Percentiles rank a stretch among this genome's conserved stretches.
phyloP scores from a whole-genome alignment of 768 basidiomycete species.

The Lactarius vividus region DNA sequence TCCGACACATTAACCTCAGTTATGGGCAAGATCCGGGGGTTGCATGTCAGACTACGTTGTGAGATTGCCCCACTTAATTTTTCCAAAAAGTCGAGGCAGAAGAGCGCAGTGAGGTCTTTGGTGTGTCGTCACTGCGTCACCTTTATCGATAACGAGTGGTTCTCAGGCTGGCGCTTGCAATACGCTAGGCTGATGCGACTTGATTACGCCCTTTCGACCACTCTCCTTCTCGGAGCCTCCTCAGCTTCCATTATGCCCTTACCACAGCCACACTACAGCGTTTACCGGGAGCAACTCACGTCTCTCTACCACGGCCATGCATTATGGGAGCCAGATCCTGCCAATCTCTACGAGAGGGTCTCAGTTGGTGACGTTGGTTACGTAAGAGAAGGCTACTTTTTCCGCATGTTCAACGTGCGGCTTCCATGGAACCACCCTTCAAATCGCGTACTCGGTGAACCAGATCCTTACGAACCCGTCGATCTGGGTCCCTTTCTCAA shows the following conservation, averaged over 20 bases:
- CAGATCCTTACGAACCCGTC: constrained; percentile 1
- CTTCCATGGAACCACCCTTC: constrained; percentile 14
- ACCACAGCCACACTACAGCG: constrained; percentile 15
- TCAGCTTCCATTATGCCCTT: constrained; percentile 5
- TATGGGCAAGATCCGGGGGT: too few species aligned
- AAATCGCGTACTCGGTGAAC: neutral
- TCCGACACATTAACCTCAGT: too few species aligned
- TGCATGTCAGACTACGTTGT: neutral
- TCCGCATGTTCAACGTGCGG: constrained; percentile 24
- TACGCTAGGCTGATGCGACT: neutral
- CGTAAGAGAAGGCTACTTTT: constrained; percentile 26
- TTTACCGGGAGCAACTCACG: constrained; percentile 27
- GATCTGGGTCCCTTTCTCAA: constrained; percentile 8
- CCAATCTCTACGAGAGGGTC: constrained; percentile 24
- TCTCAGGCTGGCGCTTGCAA: neutral
- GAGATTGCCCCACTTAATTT: neutral
- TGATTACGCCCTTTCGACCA: neutral
- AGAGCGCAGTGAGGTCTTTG: neutral
- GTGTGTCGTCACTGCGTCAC: neutral
- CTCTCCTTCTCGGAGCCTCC: neutral
- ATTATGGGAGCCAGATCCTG: constrained; percentile 28
- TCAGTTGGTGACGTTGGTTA: constrained; percentile 29
- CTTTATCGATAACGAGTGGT: neutral
- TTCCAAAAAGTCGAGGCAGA: neutral
- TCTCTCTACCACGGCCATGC: constrained; percentile 26